Evolutionary conservation across 2,329 filamentous ascomycete species (phyloP), one percentile per base, ranked within the genome.

Genomic region (Pyrenochaeta sp.): DNA sequence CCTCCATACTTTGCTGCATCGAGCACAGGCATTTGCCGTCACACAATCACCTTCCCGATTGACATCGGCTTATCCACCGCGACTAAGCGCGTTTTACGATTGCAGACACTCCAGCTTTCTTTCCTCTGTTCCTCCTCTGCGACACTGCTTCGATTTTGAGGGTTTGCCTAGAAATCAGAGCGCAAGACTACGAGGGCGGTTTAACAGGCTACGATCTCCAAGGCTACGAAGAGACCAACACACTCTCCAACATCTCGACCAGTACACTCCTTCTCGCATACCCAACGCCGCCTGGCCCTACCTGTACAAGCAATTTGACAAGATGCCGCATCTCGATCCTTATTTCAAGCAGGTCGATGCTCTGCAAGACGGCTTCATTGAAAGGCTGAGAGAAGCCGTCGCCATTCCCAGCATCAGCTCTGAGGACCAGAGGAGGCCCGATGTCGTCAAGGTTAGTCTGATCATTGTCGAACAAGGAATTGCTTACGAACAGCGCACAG

Each of bases 401-500:
- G 93, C 92, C 38, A 99, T 99, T 64, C 94, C 94, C 14, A 99
- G 94, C 53, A 82, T 99, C 70, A 97, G 93, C 22, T 89, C 93
- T 34, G 92, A 96, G 53, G 90, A 94, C 67, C 87, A 88, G 60
- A 87, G 90, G 67, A 86, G 94, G 48, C 86, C 86, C 41, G 92
- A 99, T 81, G 94, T 99, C 52, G 85, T 99, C 67, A 90, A 87
- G 73, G 82, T 83, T 44, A 69, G 2, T 2, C 20, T 18, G 24
- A n/a, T n/a, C 14, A 28, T 10, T 13, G 20, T 21, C 19, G 17
- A 3, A 34, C 22, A 13, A 15, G 5, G 13, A 20, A n/a, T 22
- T n/a, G 19, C 41, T 54, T 34, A 49, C 29, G 15, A 23, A 8
- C 17, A 8, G 6, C 22, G 4, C 10, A 31, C 35, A 84, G 78